Evolutionary conservation across 768 basidiomycete species (phyloP).

Genomic region (Porphyrellus cyaneotinctus): DNA sequence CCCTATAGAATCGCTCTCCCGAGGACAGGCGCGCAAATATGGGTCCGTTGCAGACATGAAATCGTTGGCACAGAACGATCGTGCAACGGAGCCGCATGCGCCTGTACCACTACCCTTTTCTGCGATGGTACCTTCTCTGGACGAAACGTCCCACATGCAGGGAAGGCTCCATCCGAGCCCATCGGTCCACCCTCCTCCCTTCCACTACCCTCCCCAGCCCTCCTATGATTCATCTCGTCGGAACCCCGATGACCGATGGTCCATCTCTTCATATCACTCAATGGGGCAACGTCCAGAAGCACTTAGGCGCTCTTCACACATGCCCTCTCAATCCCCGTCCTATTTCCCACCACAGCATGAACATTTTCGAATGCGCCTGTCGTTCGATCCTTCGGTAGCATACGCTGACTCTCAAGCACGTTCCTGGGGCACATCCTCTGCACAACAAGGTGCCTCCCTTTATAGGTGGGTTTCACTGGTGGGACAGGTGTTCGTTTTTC

Average conservation of each 20-base stretch:
- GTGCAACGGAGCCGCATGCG: conserved; percentile 10
- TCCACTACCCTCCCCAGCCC: conserved; percentile 22
- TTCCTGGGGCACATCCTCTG: background rate
- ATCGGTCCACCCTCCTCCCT: conserved; percentile 19
- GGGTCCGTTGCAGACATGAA: conserved; percentile 6
- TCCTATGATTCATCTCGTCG: conserved; percentile 19
- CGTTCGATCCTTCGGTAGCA: conserved; percentile 47
- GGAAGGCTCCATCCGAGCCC: conserved; percentile 15
- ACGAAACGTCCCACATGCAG: conserved; percentile 35
- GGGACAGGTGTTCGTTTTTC: background rate
- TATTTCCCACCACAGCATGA: conserved; percentile 2
- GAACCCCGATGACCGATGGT: conserved; percentile 7
- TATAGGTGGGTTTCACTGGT: conserved; percentile 46
- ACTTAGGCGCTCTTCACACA: conserved; percentile 21
- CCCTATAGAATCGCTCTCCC: conserved; percentile 10
- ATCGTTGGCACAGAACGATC: background rate
- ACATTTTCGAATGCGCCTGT: conserved; percentile 16
- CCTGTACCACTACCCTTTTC: conserved; percentile 34
- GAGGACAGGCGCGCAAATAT: background rate
- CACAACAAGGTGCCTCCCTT: conserved; percentile 38
- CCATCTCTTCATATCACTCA: background rate
- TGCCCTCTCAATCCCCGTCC: background rate
- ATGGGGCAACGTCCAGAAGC: conserved; percentile 9
- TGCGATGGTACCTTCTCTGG: conserved; percentile 33
- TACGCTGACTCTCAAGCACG: conserved; percentile 33